Base-by-base conservation (phyloP, 352 stramenopile genomes). In the Globisporangium abappressorium region DNA sequence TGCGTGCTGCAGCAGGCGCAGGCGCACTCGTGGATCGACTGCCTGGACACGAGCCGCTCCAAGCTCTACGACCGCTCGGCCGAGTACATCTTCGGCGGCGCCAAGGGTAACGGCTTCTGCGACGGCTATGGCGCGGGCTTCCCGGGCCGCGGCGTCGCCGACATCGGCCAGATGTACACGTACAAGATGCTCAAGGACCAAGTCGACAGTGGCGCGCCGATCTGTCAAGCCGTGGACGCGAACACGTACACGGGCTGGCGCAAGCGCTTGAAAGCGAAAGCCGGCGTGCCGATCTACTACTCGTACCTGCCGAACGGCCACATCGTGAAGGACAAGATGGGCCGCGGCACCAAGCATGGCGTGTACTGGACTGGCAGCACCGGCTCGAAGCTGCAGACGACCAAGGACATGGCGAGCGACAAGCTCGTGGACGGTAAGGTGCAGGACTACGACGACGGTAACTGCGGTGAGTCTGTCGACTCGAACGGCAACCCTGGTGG, bases 21-120 rank as follows among this genome's bases (percentile, higher is more conserved):
- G 0, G 79, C 77, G n/a, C 85, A 93, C 70, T 79, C 82, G 12
- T 91, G 85, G 84, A 85, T 92, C 72, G 85, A 93, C 69, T 93
- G 85, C 64, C 74, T 93, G 49, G 85, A 89, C 73, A 89, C 79
- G 57, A 77, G 82, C 67, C 72, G 81, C 60, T 77, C 69, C 11
- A 88, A 88, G 62, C 59, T 92, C 8, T 91, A 92, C 60, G 77
- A 90, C 57, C 69, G 87, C 57, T 88, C 80, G 62, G 74, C 69
- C 15, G 74, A 78, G 47, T 92, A 90, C 70, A 90, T 92, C 66
- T 92, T 79, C 55, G 80, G 81, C 38, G 84, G 84, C 33, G 65
- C 78, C 28, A 77, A 82, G 14, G 80, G 79, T 51, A 87, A 91
- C 46, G 82, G 82, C 28, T 89, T 89, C 65, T 92, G 84, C 66